Base-by-base conservation (phyloP, 805 yeast genomes). In the Candida khao-thaluensis region DNA sequence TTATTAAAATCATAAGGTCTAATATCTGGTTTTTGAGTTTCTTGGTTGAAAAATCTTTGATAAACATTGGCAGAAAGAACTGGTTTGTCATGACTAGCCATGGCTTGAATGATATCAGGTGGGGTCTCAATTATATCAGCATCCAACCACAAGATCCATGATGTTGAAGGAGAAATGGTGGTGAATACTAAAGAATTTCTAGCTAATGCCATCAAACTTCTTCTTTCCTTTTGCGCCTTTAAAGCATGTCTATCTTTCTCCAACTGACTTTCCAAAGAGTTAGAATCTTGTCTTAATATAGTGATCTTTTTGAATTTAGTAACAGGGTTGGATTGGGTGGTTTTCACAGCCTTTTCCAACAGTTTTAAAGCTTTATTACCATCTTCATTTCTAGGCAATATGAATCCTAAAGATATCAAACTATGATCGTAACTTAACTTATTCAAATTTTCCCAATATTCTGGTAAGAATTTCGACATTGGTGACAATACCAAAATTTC, bases 91-190 rank as follows among this genome's bases (percentile, higher is more conserved):
- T 89, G 96, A 8, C 72, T 56, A 12, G 91, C 81, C 74, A 93
- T 65, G 57, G 91, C 98, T 66, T 93, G 95, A 46, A 93, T 77
- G 52, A 93, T 66, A 12, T 85, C 78, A 10, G 76, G 64, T 12
- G 96, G 95, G 4, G 96, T 78, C 63, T 93, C 99, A 23, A 90
- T 76, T 30, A 93, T 82, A 63, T 93, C 99, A 2, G 95, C 82
- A 62, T 93, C 99, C 50, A 93, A 69, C 99, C 99, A 93, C 37
- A 93, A 68, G 14, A 91, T 85, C 99, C 99, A 93, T 16, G 95
- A 79, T 2, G 95, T 89, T 50, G 84, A 77, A 15, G 97, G 95
- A 3, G 89, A 85, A 33, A 93, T 68, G 1, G 97, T 80, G 7
- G 97, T 85, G 65, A 89, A 88, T 35, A 93, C 71, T 42, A 93